Evolutionary conservation across 2,329 filamentous ascomycete species (phyloP).

Genomic region (Cercospora sp.): DNA sequence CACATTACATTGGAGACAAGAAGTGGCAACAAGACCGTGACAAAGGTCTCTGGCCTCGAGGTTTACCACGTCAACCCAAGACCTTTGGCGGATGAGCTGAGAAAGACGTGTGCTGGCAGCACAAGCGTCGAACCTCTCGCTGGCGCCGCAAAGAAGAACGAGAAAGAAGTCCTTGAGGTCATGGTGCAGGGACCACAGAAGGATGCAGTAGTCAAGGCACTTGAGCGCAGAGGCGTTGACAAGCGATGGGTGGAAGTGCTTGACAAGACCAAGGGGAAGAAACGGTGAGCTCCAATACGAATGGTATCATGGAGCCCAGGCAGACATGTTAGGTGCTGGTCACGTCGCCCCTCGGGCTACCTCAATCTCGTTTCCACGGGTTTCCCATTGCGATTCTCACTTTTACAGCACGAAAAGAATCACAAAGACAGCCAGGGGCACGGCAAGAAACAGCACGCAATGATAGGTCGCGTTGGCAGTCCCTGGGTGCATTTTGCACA

Average conservation of each 20-base stretch:
- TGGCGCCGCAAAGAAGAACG: conserved; percentile 60
- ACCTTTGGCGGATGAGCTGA: conserved; percentile 63
- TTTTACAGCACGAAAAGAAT: background rate
- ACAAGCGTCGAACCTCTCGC: conserved; percentile 63
- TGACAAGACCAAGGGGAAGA: conserved; percentile 69
- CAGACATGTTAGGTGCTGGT: background rate
- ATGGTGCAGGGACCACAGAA: conserved; percentile 68
- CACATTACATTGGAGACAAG: conserved; percentile 62
- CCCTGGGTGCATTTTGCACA: background rate
- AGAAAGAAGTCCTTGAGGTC: conserved; percentile 65
- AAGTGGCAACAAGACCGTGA: conserved; percentile 66
- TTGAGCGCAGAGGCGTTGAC: conserved; percentile 60
- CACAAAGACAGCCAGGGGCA: background rate
- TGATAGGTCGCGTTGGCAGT: background rate
- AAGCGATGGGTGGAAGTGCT: conserved; percentile 63
- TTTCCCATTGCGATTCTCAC: background rate
- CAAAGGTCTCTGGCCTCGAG: conserved; percentile 62
- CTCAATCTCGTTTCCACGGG: background rate
- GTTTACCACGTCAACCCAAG: conserved; percentile 61
- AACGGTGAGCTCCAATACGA: conserved; percentile 36
- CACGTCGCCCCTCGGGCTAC: background rate
- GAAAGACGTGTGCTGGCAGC: conserved; percentile 68
- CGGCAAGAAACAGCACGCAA: background rate
- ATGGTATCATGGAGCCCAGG: background rate
- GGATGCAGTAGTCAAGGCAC: conserved; percentile 59